Evolutionary conservation across 2,329 filamentous ascomycete species (phyloP).

Genomic region (Colletotrichum truncatum): DNA sequence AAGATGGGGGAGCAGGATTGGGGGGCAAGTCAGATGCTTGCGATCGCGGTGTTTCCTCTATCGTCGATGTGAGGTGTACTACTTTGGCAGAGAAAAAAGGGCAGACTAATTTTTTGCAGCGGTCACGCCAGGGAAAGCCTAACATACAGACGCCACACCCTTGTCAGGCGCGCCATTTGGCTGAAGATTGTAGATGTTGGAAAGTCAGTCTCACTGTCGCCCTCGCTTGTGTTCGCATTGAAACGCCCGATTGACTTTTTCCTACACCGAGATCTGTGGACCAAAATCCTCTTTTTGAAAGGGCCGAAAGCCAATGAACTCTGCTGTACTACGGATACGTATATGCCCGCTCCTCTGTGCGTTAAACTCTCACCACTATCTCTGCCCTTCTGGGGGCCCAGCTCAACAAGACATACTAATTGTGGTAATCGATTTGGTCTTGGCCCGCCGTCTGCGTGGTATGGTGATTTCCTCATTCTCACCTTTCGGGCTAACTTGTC

Average conservation of each 20-base stretch:
- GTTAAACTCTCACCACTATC: constrained; percentile 1
- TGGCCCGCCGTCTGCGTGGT: background rate
- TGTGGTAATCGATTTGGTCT: background rate
- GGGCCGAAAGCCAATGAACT: background rate
- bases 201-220: background rate
- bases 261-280: background rate
- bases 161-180: constrained; percentile 1
- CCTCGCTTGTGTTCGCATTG: constrained; percentile 6
- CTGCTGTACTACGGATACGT: background rate
- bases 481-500: too few relatives aligned
- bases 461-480: background rate
- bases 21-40: background rate
- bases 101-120: too few relatives aligned
- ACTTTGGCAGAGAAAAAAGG: too few relatives aligned
- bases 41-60: too few relatives aligned
- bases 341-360: background rate
- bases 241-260: constrained; percentile 8
- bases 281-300: background rate
- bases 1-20: background rate
- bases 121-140: constrained; percentile 17
- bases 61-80: background rate
- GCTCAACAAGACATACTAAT: background rate
- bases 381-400: too few relatives aligned
- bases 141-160: constrained; percentile 17
- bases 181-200: background rate